Evolutionary conservation across 331 rosid species (phyloP).

Genomic region (Acacia concinna): DNA sequence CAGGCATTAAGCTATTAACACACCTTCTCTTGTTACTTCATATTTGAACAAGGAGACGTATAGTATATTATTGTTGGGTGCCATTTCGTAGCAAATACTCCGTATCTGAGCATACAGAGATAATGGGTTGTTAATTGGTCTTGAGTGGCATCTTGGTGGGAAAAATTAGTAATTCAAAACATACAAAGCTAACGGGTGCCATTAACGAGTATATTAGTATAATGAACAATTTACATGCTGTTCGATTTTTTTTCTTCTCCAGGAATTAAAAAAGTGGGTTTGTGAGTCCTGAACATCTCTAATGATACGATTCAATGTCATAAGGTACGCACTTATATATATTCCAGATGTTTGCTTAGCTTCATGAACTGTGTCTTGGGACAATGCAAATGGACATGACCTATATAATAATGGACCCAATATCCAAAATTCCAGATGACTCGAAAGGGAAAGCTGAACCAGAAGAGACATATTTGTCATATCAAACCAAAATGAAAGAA

Average conservation of each 20-base stretch:
- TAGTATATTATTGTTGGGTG: too few relatives aligned
- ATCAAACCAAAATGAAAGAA: not conserved
- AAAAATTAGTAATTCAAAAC: too few relatives aligned
- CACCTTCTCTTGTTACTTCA: too few relatives aligned
- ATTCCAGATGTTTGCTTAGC: not conserved
- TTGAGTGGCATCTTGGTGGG: too few relatives aligned
- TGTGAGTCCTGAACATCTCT: not conserved
- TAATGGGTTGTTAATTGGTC: not conserved
- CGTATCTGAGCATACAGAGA: too few relatives aligned
- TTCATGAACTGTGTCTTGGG: not conserved
- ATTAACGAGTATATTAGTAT: too few relatives aligned
- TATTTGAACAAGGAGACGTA: too few relatives aligned
- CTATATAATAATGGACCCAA: not conserved
- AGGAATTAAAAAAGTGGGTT: not conserved
- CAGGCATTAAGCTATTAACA: too few relatives aligned
- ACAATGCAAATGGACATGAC: not conserved
- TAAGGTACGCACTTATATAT: not conserved
- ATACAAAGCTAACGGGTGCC: too few relatives aligned
- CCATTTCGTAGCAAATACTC: too few relatives aligned
- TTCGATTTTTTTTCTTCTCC: not conserved
- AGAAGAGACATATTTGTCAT: not conserved
- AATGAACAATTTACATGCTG: not conserved
- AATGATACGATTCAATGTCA: not conserved
- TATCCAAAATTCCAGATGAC: not conserved
- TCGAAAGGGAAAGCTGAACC: not conserved